Percentiles rank a stretch among this genome's conserved stretches.
These are phyloP conservation scores for Aaosphaeria pasadenensis DNA, from an alignment of 2,329 filamentous ascomycete species.

Conservation along the genomic window DNA sequence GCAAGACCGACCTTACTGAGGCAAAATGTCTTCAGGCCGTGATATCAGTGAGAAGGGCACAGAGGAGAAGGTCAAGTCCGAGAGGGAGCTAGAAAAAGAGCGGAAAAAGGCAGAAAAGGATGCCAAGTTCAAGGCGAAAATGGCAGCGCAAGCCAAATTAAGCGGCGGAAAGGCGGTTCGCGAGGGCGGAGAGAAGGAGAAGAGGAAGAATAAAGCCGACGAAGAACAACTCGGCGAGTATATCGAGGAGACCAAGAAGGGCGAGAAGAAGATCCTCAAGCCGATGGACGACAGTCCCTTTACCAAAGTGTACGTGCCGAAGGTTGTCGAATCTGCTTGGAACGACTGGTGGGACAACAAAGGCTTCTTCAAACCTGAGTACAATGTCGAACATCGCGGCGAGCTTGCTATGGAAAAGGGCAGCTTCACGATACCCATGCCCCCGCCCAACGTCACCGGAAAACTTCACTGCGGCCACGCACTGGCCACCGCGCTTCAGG, in stretches of 20 bases:
- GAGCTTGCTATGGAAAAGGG: constrained; percentile 67
- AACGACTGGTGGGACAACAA: constrained; percentile 97
- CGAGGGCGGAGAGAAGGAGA: constrained; percentile 38
- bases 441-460: constrained; percentile 94
- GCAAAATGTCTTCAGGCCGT: constrained; percentile 57
- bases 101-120: constrained; percentile 78
- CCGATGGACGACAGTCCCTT: constrained; percentile 68
- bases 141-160: constrained; percentile 52
- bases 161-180: constrained; percentile 9
- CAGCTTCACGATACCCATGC: constrained; percentile 87
- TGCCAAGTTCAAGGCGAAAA: constrained; percentile 70
- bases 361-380: constrained; percentile 87
- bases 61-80: constrained; percentile 62
- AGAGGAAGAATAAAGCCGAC: constrained; percentile 72
- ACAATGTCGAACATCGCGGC: constrained; percentile 65
- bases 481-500: constrained; percentile 80
- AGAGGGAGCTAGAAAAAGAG: constrained; percentile 75
- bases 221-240: constrained; percentile 64
- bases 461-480: constrained; percentile 90
- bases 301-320: constrained; percentile 88
- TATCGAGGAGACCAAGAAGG: constrained; percentile 69
- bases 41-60: constrained; percentile 49
- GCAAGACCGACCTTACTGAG: constrained; percentile 15
- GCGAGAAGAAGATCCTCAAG: constrained; percentile 78
- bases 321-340: constrained; percentile 85